phyloP scores from a whole-genome alignment of 2,329 filamentous ascomycete species.

The Monosporascus ibericus region DNA sequence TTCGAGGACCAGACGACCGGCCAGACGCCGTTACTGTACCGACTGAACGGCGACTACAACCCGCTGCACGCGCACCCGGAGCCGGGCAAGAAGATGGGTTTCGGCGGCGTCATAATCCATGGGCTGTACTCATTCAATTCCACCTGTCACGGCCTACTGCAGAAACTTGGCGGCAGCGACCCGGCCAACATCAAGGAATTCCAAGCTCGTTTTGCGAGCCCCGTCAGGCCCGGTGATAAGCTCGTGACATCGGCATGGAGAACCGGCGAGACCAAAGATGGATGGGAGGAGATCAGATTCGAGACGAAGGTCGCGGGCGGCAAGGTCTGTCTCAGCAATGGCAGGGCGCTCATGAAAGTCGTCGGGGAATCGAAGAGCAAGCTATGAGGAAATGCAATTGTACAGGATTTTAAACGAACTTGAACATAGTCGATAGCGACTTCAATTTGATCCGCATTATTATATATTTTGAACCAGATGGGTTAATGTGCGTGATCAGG shows the following conservation, averaged over 20 bases:
- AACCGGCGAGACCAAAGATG: slow-evolving; percentile 60
- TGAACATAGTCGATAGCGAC: no score
- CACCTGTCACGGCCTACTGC: slow-evolving; percentile 65
- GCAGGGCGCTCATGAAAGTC: slow-evolving; percentile 69
- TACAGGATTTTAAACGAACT: background rate
- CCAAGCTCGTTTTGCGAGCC: slow-evolving; percentile 80
- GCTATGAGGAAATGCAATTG: slow-evolving; percentile 38
- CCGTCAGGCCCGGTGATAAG: slow-evolving; percentile 78
- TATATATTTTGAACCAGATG: background rate
- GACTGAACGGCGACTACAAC: slow-evolving; percentile 91
- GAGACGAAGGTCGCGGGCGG: slow-evolving; percentile 70
- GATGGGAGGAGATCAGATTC: slow-evolving; percentile 80
- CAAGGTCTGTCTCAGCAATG: slow-evolving; percentile 84
- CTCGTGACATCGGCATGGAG: slow-evolving; percentile 77
- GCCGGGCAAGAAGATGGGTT: slow-evolving; percentile 83
- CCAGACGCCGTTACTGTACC: slow-evolving; percentile 71
- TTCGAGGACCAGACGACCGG: slow-evolving; percentile 64
- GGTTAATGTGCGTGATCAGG: no score
- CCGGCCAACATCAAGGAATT: slow-evolving; percentile 81
- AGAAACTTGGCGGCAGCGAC: slow-evolving; percentile 67
- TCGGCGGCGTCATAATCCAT: slow-evolving; percentile 83
- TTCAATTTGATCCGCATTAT: slow-evolving; percentile 3
- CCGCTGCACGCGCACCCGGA: slow-evolving; percentile 83
- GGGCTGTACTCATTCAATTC: slow-evolving; percentile 85
- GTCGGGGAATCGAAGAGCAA: slow-evolving; percentile 53